phyloP scores from a whole-genome alignment of 768 basidiomycete genomes.

The Lepiota subincarnata region DNA sequence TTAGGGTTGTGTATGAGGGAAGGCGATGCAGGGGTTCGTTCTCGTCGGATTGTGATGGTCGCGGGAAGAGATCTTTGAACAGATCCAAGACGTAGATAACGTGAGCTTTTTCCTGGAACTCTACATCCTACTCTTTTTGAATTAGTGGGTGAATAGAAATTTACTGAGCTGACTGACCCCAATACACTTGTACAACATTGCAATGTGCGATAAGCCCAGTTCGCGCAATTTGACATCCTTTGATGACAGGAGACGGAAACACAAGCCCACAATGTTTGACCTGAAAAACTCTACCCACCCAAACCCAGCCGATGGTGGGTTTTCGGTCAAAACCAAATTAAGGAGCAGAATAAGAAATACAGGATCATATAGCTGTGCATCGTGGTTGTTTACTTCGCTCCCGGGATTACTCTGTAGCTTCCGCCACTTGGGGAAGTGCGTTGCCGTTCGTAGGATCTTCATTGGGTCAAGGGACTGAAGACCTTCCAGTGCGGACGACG shows the following conservation, averaged over 20 bases:
- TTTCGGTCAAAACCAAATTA: conserved; percentile 58
- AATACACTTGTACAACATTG: conserved; percentile 54
- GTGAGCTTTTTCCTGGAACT: conserved; percentile 77
- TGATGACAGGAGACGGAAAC: conserved; percentile 69
- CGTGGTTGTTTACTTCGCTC: conserved; percentile 23
- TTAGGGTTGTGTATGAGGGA: conserved; percentile 74
- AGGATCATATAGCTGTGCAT: conserved; percentile 69
- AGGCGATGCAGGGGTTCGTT: conserved; percentile 46
- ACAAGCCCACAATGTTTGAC: conserved; percentile 71
- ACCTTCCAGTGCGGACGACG: conserved; percentile 56
- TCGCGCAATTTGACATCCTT: conserved; percentile 57
- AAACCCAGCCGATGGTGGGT: conserved; percentile 51
- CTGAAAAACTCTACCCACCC: conserved; percentile 88
- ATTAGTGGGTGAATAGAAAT: neutral
- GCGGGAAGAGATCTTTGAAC: conserved; percentile 54
- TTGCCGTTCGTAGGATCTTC: conserved; percentile 64
- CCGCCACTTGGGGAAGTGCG: conserved; percentile 68
- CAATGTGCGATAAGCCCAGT: conserved; percentile 57
- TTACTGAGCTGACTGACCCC: conserved; percentile 43
- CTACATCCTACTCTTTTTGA: conserved; percentile 39
- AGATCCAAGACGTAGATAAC: conserved; percentile 65
- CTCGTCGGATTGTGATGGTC: conserved; percentile 26
- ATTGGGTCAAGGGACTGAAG: conserved; percentile 67
- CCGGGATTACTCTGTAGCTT: conserved; percentile 35
- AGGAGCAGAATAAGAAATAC: conserved; percentile 69